These are phyloP conservation scores for Lichtheimia corymbifera DNA, from an alignment of 371 early-diverging fungal genomes.

Conservation along the genomic window DNA sequence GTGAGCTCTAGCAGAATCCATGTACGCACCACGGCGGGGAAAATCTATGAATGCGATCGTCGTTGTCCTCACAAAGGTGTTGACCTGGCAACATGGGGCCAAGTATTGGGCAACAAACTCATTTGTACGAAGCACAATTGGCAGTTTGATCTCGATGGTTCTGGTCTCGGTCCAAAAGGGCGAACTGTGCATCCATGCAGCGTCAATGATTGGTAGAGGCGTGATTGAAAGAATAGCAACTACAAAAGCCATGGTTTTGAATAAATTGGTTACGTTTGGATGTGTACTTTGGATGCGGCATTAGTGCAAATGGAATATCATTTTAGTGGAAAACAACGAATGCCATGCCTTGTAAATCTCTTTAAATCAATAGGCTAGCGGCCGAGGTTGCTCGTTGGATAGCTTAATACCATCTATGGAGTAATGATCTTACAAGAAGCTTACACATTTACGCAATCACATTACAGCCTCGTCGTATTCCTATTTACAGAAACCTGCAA, in stretches of 20 bases:
- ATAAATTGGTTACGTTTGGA: no score
- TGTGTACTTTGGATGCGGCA: no score
- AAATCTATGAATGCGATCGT: conserved; percentile 66
- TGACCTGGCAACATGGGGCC: conserved; percentile 66
- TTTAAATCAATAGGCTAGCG: no score
- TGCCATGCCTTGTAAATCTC: no score
- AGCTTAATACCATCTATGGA: no score
- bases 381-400: no score
- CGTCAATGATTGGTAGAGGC: conserved; percentile 62
- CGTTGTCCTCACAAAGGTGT: conserved; percentile 71
- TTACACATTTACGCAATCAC: no score
- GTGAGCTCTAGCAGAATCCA: conserved; percentile 55
- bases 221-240: neutral
- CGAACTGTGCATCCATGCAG: conserved; percentile 59
- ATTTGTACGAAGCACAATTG: conserved; percentile 72
- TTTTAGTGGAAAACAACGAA: no score
- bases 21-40: conserved; percentile 52
- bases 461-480: no score
- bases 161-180: conserved; percentile 47
- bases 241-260: neutral
- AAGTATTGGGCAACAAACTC: conserved; percentile 58
- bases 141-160: conserved; percentile 55
- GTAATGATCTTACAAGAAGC: no score
- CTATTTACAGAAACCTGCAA: no score
- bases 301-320: no score